These are phyloP conservation scores for Phaeoacremonium minimum DNA, from an alignment of 2,329 filamentous ascomycete species.

Conservation along the genomic window DNA sequence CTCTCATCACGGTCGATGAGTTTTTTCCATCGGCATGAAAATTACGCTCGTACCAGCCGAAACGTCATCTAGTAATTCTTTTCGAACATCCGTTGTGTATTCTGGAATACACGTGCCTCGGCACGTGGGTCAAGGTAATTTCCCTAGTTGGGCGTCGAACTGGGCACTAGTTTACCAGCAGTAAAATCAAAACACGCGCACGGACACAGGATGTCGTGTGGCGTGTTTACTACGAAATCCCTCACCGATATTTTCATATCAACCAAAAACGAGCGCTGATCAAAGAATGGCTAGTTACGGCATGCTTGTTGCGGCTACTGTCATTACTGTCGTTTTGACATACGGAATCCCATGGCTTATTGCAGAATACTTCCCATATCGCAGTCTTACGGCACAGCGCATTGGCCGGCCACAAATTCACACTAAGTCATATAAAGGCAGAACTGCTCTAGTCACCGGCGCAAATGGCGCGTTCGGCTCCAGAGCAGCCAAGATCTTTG, in stretches of 20 bases:
- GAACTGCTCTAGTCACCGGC: constrained; percentile 28
- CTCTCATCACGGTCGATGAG: too few relatives aligned
- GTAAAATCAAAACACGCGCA: background rate
- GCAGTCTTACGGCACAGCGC: constrained; percentile 24
- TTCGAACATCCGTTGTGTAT: too few relatives aligned
- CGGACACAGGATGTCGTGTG: too few relatives aligned
- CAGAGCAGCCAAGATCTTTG: constrained; percentile 28
- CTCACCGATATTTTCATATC: background rate
- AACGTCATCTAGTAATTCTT: too few relatives aligned
- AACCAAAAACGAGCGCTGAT: background rate
- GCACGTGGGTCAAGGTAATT: background rate
- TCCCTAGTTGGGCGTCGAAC: background rate
- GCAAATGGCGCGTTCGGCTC: constrained; percentile 30
- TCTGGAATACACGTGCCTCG: background rate
- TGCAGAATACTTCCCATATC: constrained; percentile 29
- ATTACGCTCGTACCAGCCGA: too few relatives aligned
- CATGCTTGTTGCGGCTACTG: constrained; percentile 6
- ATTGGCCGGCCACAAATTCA: constrained; percentile 23
- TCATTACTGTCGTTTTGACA: constrained; percentile 16
- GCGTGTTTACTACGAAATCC: too few relatives aligned
- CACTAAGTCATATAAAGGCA: constrained; percentile 28
- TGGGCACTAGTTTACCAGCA: background rate
- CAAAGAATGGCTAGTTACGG: constrained; percentile 9
- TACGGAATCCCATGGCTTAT: constrained; percentile 24
- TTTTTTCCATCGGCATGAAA: too few relatives aligned